Conservation (phyloP, 495 filamentous ascomycete species). For the Hypoxylon perforatum region DNA sequence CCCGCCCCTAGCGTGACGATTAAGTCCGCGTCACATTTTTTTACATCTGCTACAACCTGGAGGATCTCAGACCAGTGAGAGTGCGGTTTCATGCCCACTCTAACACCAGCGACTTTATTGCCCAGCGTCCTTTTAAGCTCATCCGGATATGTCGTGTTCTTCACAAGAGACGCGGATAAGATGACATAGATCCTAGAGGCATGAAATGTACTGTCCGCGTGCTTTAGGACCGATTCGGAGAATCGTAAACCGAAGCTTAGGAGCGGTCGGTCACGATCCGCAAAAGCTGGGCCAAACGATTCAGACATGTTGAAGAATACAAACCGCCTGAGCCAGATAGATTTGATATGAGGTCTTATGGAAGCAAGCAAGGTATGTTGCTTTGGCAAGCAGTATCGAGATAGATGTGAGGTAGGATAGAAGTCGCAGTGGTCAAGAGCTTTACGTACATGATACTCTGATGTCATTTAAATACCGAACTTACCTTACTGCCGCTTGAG, state of each 20-base stretch:
- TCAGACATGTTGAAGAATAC: constrained; percentile 21
- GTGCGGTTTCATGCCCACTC: constrained; percentile 67
- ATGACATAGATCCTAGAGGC: constrained; percentile 68
- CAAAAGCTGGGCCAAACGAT: constrained; percentile 40
- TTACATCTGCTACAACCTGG: constrained; percentile 60
- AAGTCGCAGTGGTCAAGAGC: neutral
- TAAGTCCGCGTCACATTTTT: constrained; percentile 57
- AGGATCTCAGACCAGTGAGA: constrained; percentile 69
- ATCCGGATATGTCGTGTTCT: constrained; percentile 60
- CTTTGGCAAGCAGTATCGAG: no score
- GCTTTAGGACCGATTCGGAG: constrained; percentile 46
- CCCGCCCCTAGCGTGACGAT: constrained; percentile 69
- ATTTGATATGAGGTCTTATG: neutral
- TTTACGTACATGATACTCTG: constrained; percentile 1
- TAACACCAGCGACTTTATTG: constrained; percentile 58
- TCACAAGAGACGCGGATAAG: constrained; percentile 62
- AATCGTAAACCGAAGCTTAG: constrained; percentile 51
- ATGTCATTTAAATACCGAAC: neutral
- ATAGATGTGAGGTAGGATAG: neutral
- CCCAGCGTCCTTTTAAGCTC: constrained; percentile 53
- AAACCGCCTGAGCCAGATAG: neutral
- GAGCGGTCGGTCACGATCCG: constrained; percentile 32
- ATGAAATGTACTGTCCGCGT: constrained; percentile 52
- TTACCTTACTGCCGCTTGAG: neutral
- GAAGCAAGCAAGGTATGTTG: no score